Base-by-base conservation (phyloP, 2,329 filamentous ascomycete species). In the Aspergillus ochraceus region DNA sequence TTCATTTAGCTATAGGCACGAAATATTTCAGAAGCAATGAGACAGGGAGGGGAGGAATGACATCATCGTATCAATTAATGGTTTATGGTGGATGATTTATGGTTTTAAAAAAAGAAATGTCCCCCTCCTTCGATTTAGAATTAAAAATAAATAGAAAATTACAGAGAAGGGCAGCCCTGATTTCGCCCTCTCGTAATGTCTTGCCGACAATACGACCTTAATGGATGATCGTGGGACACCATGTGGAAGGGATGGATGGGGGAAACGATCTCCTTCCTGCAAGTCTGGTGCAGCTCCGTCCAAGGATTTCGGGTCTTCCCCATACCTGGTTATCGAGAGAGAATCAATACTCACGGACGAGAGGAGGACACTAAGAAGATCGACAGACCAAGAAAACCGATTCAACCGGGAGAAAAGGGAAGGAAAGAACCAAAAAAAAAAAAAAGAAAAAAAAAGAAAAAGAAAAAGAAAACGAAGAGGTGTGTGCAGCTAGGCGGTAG, bases 171-270 rank as follows among this genome's bases (percentile, higher is more conserved):
- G 32, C 32, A 36, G 32, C 32, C 12, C 12, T 29, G 26, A 9
- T 3, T 29, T n/a, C 8, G 6, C 36, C 36, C 36, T 42, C 45
- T 47, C 45, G 22, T 47, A 47, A 47, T 47, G 45, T 47, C 45
- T 47, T 11, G 45, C 19, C 45, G 19, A 47, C 45, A 47, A 47
- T 47, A 22, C 45, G 45, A 47, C 45, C 19, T 20, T 47, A 30
- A 39, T 39, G 55, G 49, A 42, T 62, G 60, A 64, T 60, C 56
- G 55, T 51, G 53, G 55, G 36, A 58, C 26, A 57, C 64, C 64
- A 66, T 67, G 65, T 66, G 64, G 65, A 61, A 61, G 49, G 56
- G 47, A 49, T 53, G 52, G 49, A 49, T 49, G 42, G 47, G 45
- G 30, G 39, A 61, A 55, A 24, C 46, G 60, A 62, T 60, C 60